Conservation (phyloP, 495 filamentous ascomycete species). For the Stereocaulon alpinum region DNA sequence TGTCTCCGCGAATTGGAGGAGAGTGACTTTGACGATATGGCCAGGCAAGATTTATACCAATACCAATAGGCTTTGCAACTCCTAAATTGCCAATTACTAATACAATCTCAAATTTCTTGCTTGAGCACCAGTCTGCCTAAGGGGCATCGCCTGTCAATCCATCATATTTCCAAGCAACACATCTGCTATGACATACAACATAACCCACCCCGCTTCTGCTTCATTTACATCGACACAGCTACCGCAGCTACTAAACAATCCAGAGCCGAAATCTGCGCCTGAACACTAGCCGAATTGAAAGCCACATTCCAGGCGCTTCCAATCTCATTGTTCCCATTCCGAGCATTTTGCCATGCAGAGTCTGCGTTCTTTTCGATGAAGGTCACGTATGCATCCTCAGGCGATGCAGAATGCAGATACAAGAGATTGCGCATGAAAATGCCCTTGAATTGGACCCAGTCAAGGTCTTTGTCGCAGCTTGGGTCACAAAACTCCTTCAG, state of each 20-base stretch:
- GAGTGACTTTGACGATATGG: not conserved
- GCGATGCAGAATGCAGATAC: conserved; percentile 44
- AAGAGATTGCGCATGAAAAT: conserved; percentile 62
- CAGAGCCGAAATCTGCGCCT: conserved; percentile 56
- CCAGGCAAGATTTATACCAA: not conserved
- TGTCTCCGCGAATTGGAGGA: not conserved
- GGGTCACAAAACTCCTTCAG: conserved; percentile 56
- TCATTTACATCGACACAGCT: no score
- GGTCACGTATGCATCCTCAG: conserved; percentile 38
- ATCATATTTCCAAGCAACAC: no score
- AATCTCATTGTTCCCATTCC: conserved; percentile 42
- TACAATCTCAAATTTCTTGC: no score
- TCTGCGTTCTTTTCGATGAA: conserved; percentile 54
- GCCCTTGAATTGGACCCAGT: conserved; percentile 67
- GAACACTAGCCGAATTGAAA: conserved; percentile 36
- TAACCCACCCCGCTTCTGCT: no score
- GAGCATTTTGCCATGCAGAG: conserved; percentile 49
- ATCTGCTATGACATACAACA: no score
- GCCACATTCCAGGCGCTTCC: conserved; percentile 42
- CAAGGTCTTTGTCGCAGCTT: conserved; percentile 35
- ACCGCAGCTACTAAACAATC: conserved; percentile 52
- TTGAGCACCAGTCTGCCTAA: no score
- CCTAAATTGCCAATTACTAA: no score
- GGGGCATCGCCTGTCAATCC: no score
- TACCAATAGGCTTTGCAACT: no score